Evolutionary conservation across 148 eudicot species (phyloP), one percentile per base, ranked within the genome.

Genomic region (Vaccinium myrtillus): DNA sequence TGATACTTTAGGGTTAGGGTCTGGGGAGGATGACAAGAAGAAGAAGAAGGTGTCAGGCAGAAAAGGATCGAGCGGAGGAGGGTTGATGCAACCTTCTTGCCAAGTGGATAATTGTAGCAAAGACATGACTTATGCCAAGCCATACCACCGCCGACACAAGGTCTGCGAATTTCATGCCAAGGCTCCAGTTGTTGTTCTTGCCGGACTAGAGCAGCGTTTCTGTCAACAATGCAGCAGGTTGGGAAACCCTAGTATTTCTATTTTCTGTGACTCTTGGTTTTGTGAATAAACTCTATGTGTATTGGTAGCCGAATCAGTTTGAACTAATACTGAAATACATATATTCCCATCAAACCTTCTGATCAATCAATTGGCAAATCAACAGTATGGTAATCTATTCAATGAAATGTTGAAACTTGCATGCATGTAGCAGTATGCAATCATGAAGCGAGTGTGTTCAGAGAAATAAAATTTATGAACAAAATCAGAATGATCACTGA

Each of bases 161-260:
- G 98, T 94, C 21, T 94, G 98, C 61, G 94, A 91, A 78, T 86
- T 91, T 81, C 98, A 94, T 67, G 93, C 98, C 74, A 94, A 93
- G 89, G 91, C 94, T 59, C 89, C 95, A 4, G 78, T 89, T 11
- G 96, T 90, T 7, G 59, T 91, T 58, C 87, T 94, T 36, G 77
- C 89, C 23, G 88, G 92, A 13, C 74, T 86, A 58, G 91, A 86
- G 39, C 96, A 94, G 77, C 91, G 98, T 3, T 94, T 94, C 91
- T 94, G 98, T 83, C 98, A 94, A 82, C 98, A 94, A 93, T 94
- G 98, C 86, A 94, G 98, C 94, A 93, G 92, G 95, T 93, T 82
- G 56, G 30, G 18, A 82, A 70, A 36, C 84, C 39, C 25, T 74
- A 75, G 80, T 9, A 53, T 80, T 67, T 56, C 48, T 49, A 79